Base-by-base conservation (phyloP, 441 rosid genomes). In the Adansonia gregorii region DNA sequence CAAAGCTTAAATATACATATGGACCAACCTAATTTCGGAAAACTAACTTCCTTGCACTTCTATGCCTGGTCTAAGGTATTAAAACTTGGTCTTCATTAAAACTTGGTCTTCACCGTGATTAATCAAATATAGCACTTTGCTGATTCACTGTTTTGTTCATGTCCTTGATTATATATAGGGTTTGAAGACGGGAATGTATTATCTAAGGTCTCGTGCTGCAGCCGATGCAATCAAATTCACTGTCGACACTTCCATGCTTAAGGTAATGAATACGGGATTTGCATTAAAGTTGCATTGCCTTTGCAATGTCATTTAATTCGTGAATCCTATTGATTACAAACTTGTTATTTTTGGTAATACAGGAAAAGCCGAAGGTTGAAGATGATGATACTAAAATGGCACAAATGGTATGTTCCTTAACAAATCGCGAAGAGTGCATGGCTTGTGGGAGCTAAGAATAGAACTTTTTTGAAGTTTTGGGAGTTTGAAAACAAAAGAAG, bases 171-270 rank as follows among this genome's bases (percentile, higher is more conserved):
- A 35, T 61, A 19, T 22, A 59, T 65, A 94, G 98, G 98, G 98
- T 66, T 74, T 94, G 78, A 95, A 95, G 86, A 95, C 97, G 0
- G 97, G 97, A 46, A 93, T 95, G 98, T 95, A 95, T 74, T 95
- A 93, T 85, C 82, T 95, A 41, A 84, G 97, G 22, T 87, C 98
- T 45, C 93, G 94, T 7, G 98, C 97, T 60, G 98, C 98, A 35
- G 98, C 98, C n/a, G 98, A 95, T 86, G 98, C 98, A 56, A 95
- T 95, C 78, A 91, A 95, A 84, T 95, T 95, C 87, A 95, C 96
- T 4, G 98, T 95, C 3, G 98, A 93, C 67, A 92, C 97, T 77
- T 80, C 95, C 27, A 60, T 77, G 81, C 84, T 90, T 2, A 85
- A 88, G 76, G 97, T 91, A 89, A 51, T 51, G 7, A 49, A 31